Evolutionary conservation across 2,329 filamentous ascomycete species (phyloP), one percentile per base, ranked within the genome.

Genomic region (Beauveria scarabaeidicola): DNA sequence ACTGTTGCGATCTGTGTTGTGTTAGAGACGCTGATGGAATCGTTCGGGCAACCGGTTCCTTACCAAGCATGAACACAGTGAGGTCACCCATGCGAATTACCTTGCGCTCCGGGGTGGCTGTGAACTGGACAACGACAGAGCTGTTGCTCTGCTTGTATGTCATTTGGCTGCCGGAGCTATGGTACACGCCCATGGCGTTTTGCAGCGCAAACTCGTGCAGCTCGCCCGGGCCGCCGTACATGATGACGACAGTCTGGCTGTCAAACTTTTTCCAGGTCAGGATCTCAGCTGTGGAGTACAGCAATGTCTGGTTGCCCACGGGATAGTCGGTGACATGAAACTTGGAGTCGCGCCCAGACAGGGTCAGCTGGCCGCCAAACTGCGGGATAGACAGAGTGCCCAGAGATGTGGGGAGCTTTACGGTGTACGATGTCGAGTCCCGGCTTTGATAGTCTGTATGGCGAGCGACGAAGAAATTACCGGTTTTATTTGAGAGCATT

Each of bases 251-350:
- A 15, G 82, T 85, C 68, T 79, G 81, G 43, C 79, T 73, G 0
- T 75, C 76, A 61, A 86, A 84, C 55, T 81, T 78, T 69, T 90
- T 86, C 82, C 85, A 88, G 0, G 85, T 88, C 62, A 86, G 83
- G 25, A 90, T 81, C 66, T 90, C 87, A 0, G 84, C 85, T 2
- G 87, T 86, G 0, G 84, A 88, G 70, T 89, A 90, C 1, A 88
- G 69, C 17, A 90, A 67, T 1, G 75, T 81, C 5, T 75, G 71
- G n/a, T 79, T 78, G 0, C 83, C 84, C 51, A 89, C 71, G 13
- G 81, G 75, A 61, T 89, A 90, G 64, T 90, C 84, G 0, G 80
- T 84, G 4, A 89, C 81, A 66, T 87, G 83, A 46, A 88, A 79
- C 71, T 83, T 89, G 0, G 85, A 87, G 66, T 90, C 87, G 23